These are phyloP conservation scores for Cladosporium sp. DNA, from an alignment of 2,329 filamentous ascomycete genomes.

Conservation along the genomic window DNA sequence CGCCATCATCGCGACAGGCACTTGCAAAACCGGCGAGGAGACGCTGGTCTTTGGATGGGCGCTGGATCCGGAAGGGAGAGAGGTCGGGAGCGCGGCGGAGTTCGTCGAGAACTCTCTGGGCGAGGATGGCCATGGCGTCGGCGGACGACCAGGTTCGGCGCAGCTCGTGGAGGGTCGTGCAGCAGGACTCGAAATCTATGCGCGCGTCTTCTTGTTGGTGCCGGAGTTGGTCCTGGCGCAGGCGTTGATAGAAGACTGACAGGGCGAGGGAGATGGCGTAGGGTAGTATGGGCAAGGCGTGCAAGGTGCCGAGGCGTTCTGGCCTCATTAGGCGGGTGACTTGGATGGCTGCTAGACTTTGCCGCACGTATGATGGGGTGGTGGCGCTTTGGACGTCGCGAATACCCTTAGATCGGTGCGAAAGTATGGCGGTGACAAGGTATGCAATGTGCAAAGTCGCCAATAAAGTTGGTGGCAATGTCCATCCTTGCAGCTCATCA, in stretches of 20 bases:
- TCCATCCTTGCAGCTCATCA: slow-evolving; percentile 35
- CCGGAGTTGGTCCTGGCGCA: slow-evolving; percentile 48
- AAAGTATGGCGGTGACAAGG: slow-evolving; percentile 53
- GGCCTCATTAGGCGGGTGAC: slow-evolving; percentile 48
- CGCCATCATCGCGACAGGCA: slow-evolving; percentile 9
- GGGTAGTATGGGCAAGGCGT: slow-evolving; percentile 52
- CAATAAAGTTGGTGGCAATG: slow-evolving; percentile 33
- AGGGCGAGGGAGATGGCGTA: slow-evolving; percentile 54
- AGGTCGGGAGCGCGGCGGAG: slow-evolving; percentile 26
- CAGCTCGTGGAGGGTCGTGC: slow-evolving; percentile 40
- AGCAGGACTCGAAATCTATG: slow-evolving; percentile 42
- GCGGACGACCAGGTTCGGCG: slow-evolving; percentile 44
- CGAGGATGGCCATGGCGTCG: slow-evolving; percentile 40
- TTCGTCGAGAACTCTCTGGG: slow-evolving; percentile 29
- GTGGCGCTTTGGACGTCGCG: slow-evolving; percentile 39
- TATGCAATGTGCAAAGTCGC: slow-evolving; percentile 54
- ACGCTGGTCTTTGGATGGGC: slow-evolving; percentile 13
- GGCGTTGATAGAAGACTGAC: slow-evolving; percentile 54
- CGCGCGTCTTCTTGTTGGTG: slow-evolving; percentile 45
- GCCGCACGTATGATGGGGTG: slow-evolving; percentile 47
- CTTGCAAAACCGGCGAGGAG: slow-evolving; percentile 10
- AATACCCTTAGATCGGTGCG: slow-evolving; percentile 48
- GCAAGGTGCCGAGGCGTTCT: slow-evolving; percentile 41
- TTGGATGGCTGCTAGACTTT: slow-evolving; percentile 52
- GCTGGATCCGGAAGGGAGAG: slow-evolving; percentile 24